These are phyloP conservation scores for Aspergillus chevalieri DNA, from an alignment of 2,329 filamentous ascomycete genomes.

Conservation along the genomic window DNA sequence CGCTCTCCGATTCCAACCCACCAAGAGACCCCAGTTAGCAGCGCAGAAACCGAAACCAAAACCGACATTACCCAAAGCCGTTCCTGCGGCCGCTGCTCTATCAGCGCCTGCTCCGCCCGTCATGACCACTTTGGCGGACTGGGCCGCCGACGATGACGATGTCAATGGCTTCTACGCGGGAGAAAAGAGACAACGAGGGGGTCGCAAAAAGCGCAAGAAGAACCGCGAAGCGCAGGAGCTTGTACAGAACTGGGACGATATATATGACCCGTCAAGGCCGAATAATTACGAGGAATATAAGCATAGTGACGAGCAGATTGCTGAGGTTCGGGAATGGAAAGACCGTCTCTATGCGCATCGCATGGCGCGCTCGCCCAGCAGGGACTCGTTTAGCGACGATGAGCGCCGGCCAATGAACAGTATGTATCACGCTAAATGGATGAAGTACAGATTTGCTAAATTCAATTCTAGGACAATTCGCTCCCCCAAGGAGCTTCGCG, in stretches of 20 bases:
- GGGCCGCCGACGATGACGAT: slow-evolving; percentile 78
- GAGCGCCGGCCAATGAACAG: slow-evolving; percentile 43
- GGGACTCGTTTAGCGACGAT: slow-evolving; percentile 46
- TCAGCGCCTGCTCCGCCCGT: slow-evolving; percentile 41
- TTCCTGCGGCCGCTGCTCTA: slow-evolving; percentile 16
- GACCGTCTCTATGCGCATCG: slow-evolving; percentile 69
- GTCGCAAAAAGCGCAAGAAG: slow-evolving; percentile 72
- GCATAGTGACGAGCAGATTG: slow-evolving; percentile 73
- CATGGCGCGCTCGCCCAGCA: slow-evolving; percentile 41
- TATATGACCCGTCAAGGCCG: slow-evolving; percentile 77
- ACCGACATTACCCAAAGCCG: slow-evolving; percentile 49
- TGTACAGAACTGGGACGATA: slow-evolving; percentile 75
- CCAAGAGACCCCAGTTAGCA: slow-evolving; percentile 66
- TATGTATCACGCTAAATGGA: slow-evolving; percentile 26
- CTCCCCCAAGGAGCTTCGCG: slow-evolving; percentile 48
- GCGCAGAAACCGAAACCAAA: slow-evolving; percentile 59
- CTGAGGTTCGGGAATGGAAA: slow-evolving; percentile 80
- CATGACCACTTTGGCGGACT: slow-evolving; percentile 73
- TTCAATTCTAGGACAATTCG: slow-evolving; percentile 40
- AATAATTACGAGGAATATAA: slow-evolving; percentile 82
- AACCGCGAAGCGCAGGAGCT: slow-evolving; percentile 56
- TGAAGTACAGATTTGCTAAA: slow-evolving; percentile 5
- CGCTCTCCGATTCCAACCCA: slow-evolving; percentile 79
- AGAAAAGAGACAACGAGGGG: slow-evolving; percentile 67
- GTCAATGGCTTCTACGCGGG: slow-evolving; percentile 57